Evolutionary conservation across 306 rosid species (phyloP).

Genomic region (Medicago arabica): DNA sequence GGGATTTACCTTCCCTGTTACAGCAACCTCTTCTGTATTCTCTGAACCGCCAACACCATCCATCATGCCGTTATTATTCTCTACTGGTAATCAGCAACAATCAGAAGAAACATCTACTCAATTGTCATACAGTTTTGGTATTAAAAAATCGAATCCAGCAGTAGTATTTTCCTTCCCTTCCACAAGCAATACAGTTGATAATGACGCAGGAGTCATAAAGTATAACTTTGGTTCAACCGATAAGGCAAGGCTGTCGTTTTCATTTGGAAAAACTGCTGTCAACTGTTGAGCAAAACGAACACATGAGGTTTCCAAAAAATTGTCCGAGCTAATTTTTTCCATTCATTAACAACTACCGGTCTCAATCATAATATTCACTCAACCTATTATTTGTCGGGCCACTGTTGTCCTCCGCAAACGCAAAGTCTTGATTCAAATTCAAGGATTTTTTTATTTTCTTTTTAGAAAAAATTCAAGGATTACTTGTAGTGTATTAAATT

Average conservation of each 20-base stretch:
- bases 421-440: too few species aligned
- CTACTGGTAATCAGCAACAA: conserved; percentile 47
- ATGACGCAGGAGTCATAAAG: conserved; percentile 55
- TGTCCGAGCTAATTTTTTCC: not conserved
- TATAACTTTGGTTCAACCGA: conserved; percentile 74
- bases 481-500: too few species aligned
- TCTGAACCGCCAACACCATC: conserved; percentile 89
- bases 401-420: too few species aligned
- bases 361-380: too few species aligned
- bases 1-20: conserved; percentile 82
- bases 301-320: conserved; percentile 4
- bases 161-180: conserved; percentile 80
- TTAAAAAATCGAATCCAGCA: conserved; percentile 50
- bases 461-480: too few species aligned
- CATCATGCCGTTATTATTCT: conserved; percentile 61
- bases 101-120: conserved; percentile 45
- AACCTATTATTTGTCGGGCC: too few species aligned
- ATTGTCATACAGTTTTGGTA: conserved; percentile 68
- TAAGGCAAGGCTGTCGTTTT: conserved; percentile 61
- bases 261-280: conserved; percentile 58
- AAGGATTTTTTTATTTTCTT: too few species aligned
- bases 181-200: conserved; percentile 51
- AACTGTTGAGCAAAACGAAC: conserved; percentile 49
- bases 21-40: conserved; percentile 59
- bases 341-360: too few species aligned